phyloP scores from a whole-genome alignment of 2,329 filamentous ascomycete species.

The Biscogniauxia marginata region DNA sequence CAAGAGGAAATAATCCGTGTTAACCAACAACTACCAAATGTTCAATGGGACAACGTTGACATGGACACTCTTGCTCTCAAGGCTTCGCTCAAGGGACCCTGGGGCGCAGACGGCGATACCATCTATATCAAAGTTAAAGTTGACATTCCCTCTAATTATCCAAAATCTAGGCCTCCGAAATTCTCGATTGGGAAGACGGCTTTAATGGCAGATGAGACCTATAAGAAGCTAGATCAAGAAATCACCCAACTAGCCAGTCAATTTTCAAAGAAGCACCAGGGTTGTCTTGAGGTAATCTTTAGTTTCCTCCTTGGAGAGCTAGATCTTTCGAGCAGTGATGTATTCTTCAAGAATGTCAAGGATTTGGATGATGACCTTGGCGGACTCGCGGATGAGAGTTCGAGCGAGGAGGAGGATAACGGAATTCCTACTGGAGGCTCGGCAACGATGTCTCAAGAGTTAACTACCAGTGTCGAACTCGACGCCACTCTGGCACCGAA shows the following conservation, averaged over 20 bases:
- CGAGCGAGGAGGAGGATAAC: slow-evolving; percentile 75
- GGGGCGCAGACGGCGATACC: slow-evolving; percentile 54
- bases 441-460: slow-evolving; percentile 61
- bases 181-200: slow-evolving; percentile 62
- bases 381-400: slow-evolving; percentile 70
- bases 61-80: slow-evolving; percentile 59
- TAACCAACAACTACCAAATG: slow-evolving; percentile 60
- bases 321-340: slow-evolving; percentile 58
- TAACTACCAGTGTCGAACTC: slow-evolving; percentile 52
- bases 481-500: slow-evolving; percentile 52
- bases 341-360: slow-evolving; percentile 62
- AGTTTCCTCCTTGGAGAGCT: slow-evolving; percentile 64
- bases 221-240: slow-evolving; percentile 53
- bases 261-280: slow-evolving; percentile 57
- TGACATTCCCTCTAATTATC: slow-evolving; percentile 59
- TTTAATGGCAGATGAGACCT: slow-evolving; percentile 57
- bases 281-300: slow-evolving; percentile 61
- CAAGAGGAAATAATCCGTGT: slow-evolving; percentile 65
- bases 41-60: slow-evolving; percentile 63
- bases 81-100: slow-evolving; percentile 64
- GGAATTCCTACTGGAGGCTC: slow-evolving; percentile 52
- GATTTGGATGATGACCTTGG: slow-evolving; percentile 59
- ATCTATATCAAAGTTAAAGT: slow-evolving; percentile 64
- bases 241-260: slow-evolving; percentile 55
- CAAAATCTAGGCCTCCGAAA: slow-evolving; percentile 54